Evolutionary conservation across 306 rosid genomes (phyloP), one percentile per base, ranked within the genome.

Genomic region (Abrus pulchellus): DNA sequence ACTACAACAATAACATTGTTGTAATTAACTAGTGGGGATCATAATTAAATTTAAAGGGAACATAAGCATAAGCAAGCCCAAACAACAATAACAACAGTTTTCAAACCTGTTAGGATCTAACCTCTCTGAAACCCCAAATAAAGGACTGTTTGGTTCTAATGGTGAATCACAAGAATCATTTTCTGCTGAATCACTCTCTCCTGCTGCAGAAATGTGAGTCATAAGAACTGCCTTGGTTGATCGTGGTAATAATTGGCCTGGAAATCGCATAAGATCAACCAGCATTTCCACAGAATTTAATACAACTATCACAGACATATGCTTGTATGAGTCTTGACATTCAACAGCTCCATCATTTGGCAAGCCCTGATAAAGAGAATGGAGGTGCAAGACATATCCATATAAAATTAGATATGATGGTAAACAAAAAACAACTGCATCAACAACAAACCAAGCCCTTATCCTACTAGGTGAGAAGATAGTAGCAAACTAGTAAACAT

Each of bases 111-210:
- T 94, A 55, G 80, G 86, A 78, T 90, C 98, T 66, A 81, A 76
- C 91, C 92, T 90, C 80, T 96, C 99, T 32, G 99, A 83, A 55
- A 92, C 85, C 71, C 98, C 98, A 89, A 86, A 96, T 63, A 96
- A 89, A 81, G 99, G 99, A 82, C 98, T 96, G 79, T 96, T 96
- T n/a, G 99, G 99, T 83, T 96, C 99, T 59, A 96, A 80, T 6
- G 99, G 98, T 5, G 99, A 96, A 86, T 96, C 99, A 84, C 99
- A 96, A n/a, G 99, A 96, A 74, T 96, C 99, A 63, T 96, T 93
- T 87, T 96, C 99, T 5, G 99, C 99, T 62, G 98, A 93, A 88
- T 96, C 99, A 79, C 99, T 96, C 86, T 96, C 99, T 75, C 97
- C 99, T n/a, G 94, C 99, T 8, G 93, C 92, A 7, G 97, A 89